Evolutionary conservation across 495 filamentous ascomycete genomes (phyloP), one percentile per base, ranked within the genome.

Genomic region (Annulohypoxylon stygium): DNA sequence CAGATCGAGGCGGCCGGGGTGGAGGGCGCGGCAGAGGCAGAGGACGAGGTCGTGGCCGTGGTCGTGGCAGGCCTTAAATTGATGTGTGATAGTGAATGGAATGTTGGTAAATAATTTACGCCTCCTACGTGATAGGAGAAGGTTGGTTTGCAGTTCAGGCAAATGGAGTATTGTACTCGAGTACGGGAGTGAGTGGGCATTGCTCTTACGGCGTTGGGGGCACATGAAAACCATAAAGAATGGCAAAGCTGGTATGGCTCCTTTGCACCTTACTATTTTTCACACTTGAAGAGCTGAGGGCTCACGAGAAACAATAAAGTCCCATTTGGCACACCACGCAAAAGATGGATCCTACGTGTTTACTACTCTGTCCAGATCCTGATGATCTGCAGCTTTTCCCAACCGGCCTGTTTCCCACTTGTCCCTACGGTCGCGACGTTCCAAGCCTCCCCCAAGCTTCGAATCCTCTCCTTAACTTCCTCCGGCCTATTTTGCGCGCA

Each of bases 401-500:
- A 97, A 0, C 95, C 95, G 36, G 90, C 96, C 78, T 90, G 84
- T 85, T 89, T 92, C 59, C 95, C 96, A 82, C 93, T 97, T 34
- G 84, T 87, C 45, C 92, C 92, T 10, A 95, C 94, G n/a, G 86
- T 92, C 81, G 94, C 91, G 1, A 87, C 93, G 53, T 70, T 83
- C 95, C 94, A 97, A 0, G 75, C 83, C 4, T 71, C 66, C 12
- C 84, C 82, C 84, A 91, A 88, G 12, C 55, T 74, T 25, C 85
- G 79, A 65, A 97, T 86, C 65, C 86, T 79, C 67, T 85, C 84
- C 77, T 90, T 92, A 23, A 97, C 93, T 63, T 89, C 84, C 60
- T 92, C 89, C 0, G 94, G 93, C 71, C 83, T 86, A 80, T 97
- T 98, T 82, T 96, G 93, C 70, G 89, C 88, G 80, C 96, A 98